These are phyloP conservation scores for Apiotrichum laibachii DNA, from an alignment of 1,284 basidiomycete species.

Conservation along the genomic window DNA sequence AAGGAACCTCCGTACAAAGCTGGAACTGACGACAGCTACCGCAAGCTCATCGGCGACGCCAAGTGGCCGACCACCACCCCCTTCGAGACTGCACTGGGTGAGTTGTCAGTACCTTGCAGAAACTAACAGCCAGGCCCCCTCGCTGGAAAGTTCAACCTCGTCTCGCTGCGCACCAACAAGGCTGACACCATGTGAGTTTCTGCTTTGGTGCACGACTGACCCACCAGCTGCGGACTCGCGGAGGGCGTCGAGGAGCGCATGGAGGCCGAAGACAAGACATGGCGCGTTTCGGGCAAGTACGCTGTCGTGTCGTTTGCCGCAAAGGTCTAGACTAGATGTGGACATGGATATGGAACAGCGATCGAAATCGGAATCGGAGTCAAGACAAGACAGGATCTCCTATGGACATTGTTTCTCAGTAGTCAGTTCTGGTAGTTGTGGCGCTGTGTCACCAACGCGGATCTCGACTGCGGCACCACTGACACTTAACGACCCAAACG, in stretches of 20 bases:
- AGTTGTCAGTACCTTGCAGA: conserved; percentile 9
- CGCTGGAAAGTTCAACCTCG: conserved; percentile 71
- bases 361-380: too few relatives aligned
- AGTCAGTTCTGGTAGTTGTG: too few relatives aligned
- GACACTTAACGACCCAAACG: too few relatives aligned
- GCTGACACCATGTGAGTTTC: conserved; percentile 79
- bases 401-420: too few relatives aligned
- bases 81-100: conserved; percentile 75
- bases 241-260: conserved; percentile 41
- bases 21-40: conserved; percentile 55
- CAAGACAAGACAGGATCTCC: neutral
- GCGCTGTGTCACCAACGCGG: too few relatives aligned
- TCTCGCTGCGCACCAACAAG: conserved; percentile 90
- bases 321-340: neutral
- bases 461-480: too few relatives aligned
- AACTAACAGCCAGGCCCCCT: conserved; percentile 61
- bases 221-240: conserved; percentile 38
- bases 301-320: conserved; percentile 45
- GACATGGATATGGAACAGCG: too few relatives aligned
- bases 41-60: conserved; percentile 84
- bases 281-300: conserved; percentile 49
- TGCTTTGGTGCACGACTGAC: too few relatives aligned
- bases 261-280: conserved; percentile 35
- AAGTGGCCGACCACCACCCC: conserved; percentile 81
- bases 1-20: too few relatives aligned